Conservation (phyloP, 345 rosid genomes). For the Conringia planisiliqua region DNA sequence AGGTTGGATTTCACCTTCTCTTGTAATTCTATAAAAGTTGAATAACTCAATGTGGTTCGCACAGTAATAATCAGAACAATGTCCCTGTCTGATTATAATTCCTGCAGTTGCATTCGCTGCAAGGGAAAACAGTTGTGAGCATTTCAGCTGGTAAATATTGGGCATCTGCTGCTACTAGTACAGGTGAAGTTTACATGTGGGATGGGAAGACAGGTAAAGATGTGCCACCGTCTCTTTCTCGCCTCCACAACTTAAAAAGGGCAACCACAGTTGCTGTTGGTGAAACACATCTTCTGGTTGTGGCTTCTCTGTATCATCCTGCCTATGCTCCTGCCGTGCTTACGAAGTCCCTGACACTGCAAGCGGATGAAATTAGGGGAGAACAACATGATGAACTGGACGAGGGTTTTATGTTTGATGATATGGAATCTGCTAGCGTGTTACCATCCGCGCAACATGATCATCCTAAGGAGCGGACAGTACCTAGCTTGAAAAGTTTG, state of each 20-base stretch:
- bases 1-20: conserved; percentile 46
- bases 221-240: conserved; percentile 55
- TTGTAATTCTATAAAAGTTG: background rate
- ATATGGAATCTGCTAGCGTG: conserved; percentile 38
- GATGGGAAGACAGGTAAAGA: conserved; percentile 71
- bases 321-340: conserved; percentile 41
- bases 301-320: conserved; percentile 85
- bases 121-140: conserved; percentile 61
- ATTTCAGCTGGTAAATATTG: conserved; percentile 95
- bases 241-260: conserved; percentile 78
- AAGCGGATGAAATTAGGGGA: conserved; percentile 28
- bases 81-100: background rate
- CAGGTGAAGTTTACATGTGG: conserved; percentile 95
- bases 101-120: conserved; percentile 56
- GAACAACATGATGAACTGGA: conserved; percentile 51
- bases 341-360: conserved; percentile 31
- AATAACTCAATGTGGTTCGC: background rate
- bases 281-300: conserved; percentile 85
- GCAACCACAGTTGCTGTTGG: conserved; percentile 90
- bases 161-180: conserved; percentile 74
- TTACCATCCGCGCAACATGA: conserved; percentile 27
- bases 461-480: conserved; percentile 33
- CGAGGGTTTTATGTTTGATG: conserved; percentile 61
- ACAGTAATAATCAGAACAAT: background rate
- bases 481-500: conserved; percentile 76